phyloP scores from a whole-genome alignment of 768 basidiomycete species.

The Collybia nuda region DNA sequence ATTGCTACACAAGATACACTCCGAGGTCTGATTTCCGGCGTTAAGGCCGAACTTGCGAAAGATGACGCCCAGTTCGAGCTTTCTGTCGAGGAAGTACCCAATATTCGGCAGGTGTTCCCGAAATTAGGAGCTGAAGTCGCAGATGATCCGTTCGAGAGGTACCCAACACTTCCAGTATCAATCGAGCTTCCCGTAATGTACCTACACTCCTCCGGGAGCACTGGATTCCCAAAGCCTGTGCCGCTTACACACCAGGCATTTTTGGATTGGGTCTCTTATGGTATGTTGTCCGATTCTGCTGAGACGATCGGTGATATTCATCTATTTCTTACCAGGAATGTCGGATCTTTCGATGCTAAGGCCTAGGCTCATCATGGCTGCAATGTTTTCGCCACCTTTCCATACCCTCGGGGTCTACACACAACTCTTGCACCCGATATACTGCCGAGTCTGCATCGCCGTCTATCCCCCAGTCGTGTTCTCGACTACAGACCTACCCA shows the following conservation, averaged over 20 bases:
- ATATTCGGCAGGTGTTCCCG: constrained; percentile 32
- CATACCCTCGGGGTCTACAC: constrained; percentile 28
- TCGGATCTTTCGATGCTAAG: constrained; percentile 6
- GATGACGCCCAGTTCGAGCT: constrained; percentile 19
- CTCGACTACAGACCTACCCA: constrained; percentile 22
- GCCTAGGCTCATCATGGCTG: constrained; percentile 17
- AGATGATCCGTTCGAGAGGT: constrained; percentile 25
- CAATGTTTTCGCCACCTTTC: constrained; percentile 36
- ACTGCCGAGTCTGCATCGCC: constrained; percentile 9
- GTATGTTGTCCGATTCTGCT: constrained; percentile 21
- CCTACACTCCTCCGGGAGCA: constrained; percentile 50
- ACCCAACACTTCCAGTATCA: constrained; percentile 14
- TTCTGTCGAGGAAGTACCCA: constrained; percentile 29
- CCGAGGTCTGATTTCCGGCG: constrained; percentile 22
- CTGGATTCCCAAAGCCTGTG: constrained; percentile 43
- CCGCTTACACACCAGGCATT: constrained; percentile 22
- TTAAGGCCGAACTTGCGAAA: constrained; percentile 20
- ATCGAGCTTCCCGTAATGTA: constrained; percentile 26
- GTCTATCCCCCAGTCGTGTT: constrained; percentile 31
- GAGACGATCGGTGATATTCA: neutral
- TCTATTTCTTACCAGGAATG: neutral
- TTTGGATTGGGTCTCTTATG: constrained; percentile 29
- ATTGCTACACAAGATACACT: constrained; percentile 32
- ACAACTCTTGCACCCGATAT: constrained; percentile 27
- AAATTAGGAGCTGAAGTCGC: constrained; percentile 31